Evolutionary conservation across 1,284 basidiomycete species (phyloP).

Genomic region (Taiwanofungus camphoratus): DNA sequence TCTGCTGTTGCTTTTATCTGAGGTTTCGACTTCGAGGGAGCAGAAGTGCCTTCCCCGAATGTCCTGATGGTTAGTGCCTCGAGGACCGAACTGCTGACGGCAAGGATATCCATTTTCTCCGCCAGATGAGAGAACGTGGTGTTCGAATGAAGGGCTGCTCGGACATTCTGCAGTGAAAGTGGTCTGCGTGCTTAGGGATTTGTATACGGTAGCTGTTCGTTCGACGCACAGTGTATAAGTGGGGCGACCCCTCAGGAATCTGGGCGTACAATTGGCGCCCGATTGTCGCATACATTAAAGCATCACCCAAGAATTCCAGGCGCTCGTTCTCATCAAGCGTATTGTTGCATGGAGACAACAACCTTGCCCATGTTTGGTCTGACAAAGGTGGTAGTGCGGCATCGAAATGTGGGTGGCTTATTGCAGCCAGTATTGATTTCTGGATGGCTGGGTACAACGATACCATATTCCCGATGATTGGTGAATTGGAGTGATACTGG

Average conservation of each 20-base stretch:
- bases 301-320: conserved; percentile 30
- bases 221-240: conserved; percentile 27
- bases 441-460: conserved; percentile 17
- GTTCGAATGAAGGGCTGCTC: conserved; percentile 26
- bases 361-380: conserved; percentile 23
- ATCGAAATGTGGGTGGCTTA: conserved; percentile 20
- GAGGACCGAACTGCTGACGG: conserved; percentile 20
- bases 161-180: conserved; percentile 21
- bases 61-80: conserved; percentile 19
- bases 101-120: conserved; percentile 28
- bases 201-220: too few relatives aligned
- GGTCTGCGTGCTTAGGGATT: too few relatives aligned
- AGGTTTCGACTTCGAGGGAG: conserved; percentile 12
- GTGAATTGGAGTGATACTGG: too few relatives aligned
- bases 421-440: conserved; percentile 17
- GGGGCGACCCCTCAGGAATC: conserved; percentile 22
- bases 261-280: conserved; percentile 24
- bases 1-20: conserved; percentile 27
- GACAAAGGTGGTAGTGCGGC: conserved; percentile 26
- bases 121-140: conserved; percentile 27
- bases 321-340: conserved; percentile 23
- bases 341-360: conserved; percentile 12
- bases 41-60: conserved; percentile 22
- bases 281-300: conserved; percentile 29
- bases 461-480: too few relatives aligned